Base-by-base conservation (phyloP, 1,284 basidiomycete species). In the Trichosporon coremiiforme region DNA sequence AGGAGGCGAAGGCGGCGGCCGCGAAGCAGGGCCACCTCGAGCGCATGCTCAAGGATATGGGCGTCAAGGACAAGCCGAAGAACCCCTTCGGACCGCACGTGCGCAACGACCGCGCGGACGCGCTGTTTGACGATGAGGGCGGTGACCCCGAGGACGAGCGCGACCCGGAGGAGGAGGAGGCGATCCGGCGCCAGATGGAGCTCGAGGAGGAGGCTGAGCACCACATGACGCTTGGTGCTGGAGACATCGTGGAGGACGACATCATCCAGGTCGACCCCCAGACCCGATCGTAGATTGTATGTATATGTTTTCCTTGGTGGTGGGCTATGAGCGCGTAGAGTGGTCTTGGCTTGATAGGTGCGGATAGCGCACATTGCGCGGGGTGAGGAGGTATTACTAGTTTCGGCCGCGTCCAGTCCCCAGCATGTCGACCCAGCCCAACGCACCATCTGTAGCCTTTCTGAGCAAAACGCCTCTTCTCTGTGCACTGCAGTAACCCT, bases 21-120 rank as follows among this genome's bases (percentile, higher is more conserved):
- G 86, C 87, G 74, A 91, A 93, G 81, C 87, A 91, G 71, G 78
- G 82, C 69, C 92, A 93, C 29, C 86, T 98, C 83, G 89, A 88
- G 73, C 86, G 90, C 35, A 84, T 98, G 71, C 91, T 98, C 90
- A 87, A 88, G 71, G 96, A 98, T 83, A 90, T 98, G 77, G 87
- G 88, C 9, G 86, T 95, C 55, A 89, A 91, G 83, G 82, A 64
- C 89, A 90, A 88, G 86, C 88, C 75, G 83, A 88, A 84, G 85
- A 84, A 84, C 74, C 83, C 83, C 7, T 84, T 84, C 70, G 81
- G 83, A n/a, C 82, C 83, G 10, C 76, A 81, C 72, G 75, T 79
- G 29, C 74, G 76, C 13, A 81, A 82, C 66, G 82, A 82, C 65
- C 75, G 83, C 64, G 80, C 81, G 65, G 83, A 84, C 69, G 45